Conservation (phyloP, 257 asterid species). For the Solanum chiquidenum region DNA sequence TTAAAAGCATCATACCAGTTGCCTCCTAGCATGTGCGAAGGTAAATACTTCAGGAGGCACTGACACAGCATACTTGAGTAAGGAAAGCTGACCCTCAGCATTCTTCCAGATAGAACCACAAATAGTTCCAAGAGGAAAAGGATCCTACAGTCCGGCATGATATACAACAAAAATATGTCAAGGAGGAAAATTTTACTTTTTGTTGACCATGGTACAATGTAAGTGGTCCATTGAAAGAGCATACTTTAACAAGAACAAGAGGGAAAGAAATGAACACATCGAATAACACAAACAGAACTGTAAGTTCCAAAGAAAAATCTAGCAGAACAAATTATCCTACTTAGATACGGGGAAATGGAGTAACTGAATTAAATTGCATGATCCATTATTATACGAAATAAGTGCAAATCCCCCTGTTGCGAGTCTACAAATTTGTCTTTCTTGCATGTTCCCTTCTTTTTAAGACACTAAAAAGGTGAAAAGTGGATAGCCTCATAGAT, state of each 20-base stretch:
- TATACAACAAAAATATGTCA: not conserved
- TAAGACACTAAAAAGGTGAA: not conserved
- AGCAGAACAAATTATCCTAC: not conserved
- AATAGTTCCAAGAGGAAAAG: constrained; percentile 80
- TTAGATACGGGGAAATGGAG: not conserved
- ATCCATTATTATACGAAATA: not conserved
- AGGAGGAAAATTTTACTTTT: not conserved
- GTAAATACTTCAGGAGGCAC: constrained; percentile 80
- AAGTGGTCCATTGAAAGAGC: not conserved
- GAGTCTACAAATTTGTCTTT: not conserved
- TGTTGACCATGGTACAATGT: not conserved
- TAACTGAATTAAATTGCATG: not conserved
- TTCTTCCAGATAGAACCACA: constrained; percentile 93
- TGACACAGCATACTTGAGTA: constrained; percentile 71
- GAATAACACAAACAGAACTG: not conserved
- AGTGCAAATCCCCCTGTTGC: not conserved
- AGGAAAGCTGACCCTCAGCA: constrained; percentile 93
- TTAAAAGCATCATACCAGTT: constrained; percentile 43
- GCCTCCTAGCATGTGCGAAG: constrained; percentile 70
- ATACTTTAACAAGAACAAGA: not conserved
- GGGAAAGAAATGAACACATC: not conserved
- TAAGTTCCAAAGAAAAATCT: not conserved
- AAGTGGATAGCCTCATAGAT: not conserved
- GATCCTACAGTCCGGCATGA: constrained; percentile 37
- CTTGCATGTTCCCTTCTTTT: not conserved